These are phyloP conservation scores for Diplodia sapinea DNA, from an alignment of 2,329 filamentous ascomycete genomes.

Conservation along the genomic window DNA sequence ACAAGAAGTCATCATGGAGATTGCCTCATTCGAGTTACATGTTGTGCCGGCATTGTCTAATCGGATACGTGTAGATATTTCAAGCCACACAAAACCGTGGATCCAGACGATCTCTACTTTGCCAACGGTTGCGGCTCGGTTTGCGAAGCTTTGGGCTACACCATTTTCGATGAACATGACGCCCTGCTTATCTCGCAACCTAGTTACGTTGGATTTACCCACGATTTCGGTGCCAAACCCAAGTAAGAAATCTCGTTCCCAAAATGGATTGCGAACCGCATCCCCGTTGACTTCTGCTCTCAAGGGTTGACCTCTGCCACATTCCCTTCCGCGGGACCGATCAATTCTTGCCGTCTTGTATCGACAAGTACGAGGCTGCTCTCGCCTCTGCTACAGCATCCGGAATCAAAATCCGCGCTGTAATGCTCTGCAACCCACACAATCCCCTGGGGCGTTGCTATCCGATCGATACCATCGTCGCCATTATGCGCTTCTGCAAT, in stretches of 20 bases:
- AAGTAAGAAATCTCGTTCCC: conserved; percentile 30
- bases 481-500: conserved; percentile 40
- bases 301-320: conserved; percentile 47
- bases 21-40: background rate
- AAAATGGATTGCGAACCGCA: background rate
- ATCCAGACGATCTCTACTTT: conserved; percentile 48
- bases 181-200: conserved; percentile 55
- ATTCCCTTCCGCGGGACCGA: conserved; percentile 47
- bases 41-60: background rate
- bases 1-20: too few relatives aligned
- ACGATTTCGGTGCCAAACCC: conserved; percentile 56
- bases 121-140: conserved; percentile 52
- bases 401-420: conserved; percentile 47
- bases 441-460: conserved; percentile 50
- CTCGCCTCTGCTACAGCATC: conserved; percentile 40
- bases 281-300: conserved; percentile 11
- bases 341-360: conserved; percentile 44
- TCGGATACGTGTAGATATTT: conserved; percentile 41
- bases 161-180: conserved; percentile 52
- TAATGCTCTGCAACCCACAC: conserved; percentile 54
- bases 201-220: conserved; percentile 56
- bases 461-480: conserved; percentile 35
- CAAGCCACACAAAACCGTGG: conserved; percentile 43
- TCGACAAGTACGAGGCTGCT: conserved; percentile 48
- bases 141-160: conserved; percentile 52